A percentile compares a stretch with the other conserved stretches of the same genome.
These are phyloP conservation scores for Hypoxylon trugodes DNA, from an alignment of 495 filamentous ascomycete species.

Conservation along the genomic window DNA sequence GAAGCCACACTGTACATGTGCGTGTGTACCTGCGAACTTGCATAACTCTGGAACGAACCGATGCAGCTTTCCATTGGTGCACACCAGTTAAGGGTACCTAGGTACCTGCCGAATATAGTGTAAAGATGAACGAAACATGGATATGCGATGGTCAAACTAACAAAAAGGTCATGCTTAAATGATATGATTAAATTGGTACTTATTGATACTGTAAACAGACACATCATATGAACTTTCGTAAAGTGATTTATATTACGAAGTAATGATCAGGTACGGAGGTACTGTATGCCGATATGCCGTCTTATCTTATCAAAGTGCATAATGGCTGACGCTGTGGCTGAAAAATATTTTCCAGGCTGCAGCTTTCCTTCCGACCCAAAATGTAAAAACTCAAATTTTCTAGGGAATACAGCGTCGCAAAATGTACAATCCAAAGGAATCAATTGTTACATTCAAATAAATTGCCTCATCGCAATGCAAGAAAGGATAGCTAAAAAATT, in stretches of 20 bases:
- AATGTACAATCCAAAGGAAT: conserved; percentile 6
- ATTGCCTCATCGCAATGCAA: conserved; percentile 17
- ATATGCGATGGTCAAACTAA: too few species aligned
- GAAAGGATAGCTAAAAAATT: conserved; percentile 2
- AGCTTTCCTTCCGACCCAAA: neutral
- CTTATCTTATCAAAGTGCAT: neutral
- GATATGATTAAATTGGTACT: too few species aligned
- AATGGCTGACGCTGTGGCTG: neutral
- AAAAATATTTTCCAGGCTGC: neutral
- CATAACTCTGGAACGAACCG: too few species aligned
- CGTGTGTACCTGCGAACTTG: too few species aligned
- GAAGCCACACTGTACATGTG: conserved; percentile 4
- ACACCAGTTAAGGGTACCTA: neutral
- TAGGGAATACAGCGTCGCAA: too few species aligned
- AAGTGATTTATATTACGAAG: neutral
- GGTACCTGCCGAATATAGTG: neutral
- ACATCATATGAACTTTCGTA: neutral
- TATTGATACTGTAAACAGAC: too few species aligned
- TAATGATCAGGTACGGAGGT: neutral
- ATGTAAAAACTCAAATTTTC: too few species aligned
- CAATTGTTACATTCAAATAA: conserved; percentile 15
- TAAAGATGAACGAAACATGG: too few species aligned
- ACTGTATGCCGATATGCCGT: neutral
- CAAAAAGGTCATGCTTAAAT: too few species aligned
- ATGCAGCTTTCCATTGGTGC: too few species aligned